Base-by-base conservation (phyloP, 306 rosid genomes). In the Begonia masoniana region DNA sequence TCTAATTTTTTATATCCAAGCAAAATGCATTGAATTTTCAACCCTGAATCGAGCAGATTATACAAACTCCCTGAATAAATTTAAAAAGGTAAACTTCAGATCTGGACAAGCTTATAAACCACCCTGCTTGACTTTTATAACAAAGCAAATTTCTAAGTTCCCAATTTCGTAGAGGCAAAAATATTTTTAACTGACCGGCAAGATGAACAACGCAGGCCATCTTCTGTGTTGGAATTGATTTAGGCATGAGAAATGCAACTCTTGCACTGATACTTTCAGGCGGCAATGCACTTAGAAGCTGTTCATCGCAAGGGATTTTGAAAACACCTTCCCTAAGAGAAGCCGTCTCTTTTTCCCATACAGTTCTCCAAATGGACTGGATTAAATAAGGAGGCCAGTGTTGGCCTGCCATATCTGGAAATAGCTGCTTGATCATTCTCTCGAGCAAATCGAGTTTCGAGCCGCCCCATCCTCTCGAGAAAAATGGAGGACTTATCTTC, bases 401-500 rank as follows among this genome's bases (percentile, higher is more conserved):
- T 64, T 80, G 82, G 2, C 64, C 78, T 0, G 54, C 94, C 41
- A 66, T 53, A 13, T 71, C 91, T 1, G 97, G 97, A 64, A 89
- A 89, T 39, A 89, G 41, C 56, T 85, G 95, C n/a, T 61, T 71
- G 15, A 89, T 71, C 82, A 89, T 72, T 26, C 72, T 82, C 75
- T 89, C 94, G 0, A 89, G 81, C 78, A 85, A 61, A 13, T 78
- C 95, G 2, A 85, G 97, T 57, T 80, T 83, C 1, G 85, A 15
- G 10, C 97, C 97, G n/a, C 94, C 97, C 97, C 97, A 89, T 60
- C 95, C 97, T 58, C 78, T 47, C 2, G 97, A 85, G 52, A 89
- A 89, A 51, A 89, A 89, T 5, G 75, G 88, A 3, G 97, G 83
- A 67, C 83, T 82, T 10, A 89, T 69, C 70, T 68, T 89, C 10